phyloP scores from a whole-genome alignment of 108 stramenopile genomes.

The Discostella stelligeroides region DNA sequence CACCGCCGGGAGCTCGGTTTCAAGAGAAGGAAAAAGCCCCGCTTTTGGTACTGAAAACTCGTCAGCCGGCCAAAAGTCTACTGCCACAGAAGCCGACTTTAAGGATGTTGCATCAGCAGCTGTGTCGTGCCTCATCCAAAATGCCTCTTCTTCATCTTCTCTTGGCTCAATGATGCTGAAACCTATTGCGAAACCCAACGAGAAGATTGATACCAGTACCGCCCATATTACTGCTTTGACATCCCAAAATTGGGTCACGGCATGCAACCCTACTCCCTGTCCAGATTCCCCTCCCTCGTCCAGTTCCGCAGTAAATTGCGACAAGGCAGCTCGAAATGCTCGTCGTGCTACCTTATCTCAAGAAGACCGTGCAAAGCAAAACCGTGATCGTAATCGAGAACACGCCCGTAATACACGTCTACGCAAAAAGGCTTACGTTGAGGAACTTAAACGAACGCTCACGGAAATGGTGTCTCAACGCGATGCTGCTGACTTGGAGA shows the following conservation, averaged over 20 bases:
- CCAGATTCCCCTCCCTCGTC: conserved; percentile 22
- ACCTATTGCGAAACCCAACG: conserved; percentile 13
- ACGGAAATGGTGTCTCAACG: conserved; percentile 81
- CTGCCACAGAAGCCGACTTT: conserved; percentile 70
- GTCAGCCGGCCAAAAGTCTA: conserved; percentile 12
- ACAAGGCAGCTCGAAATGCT: conserved; percentile 62
- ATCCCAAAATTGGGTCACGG: conserved; percentile 84
- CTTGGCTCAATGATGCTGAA: conserved; percentile 11
- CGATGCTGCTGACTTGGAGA: conserved; percentile 73
- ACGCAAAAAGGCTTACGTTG: conserved; percentile 95
- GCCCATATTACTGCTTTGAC: conserved; percentile 85
- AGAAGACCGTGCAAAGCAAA: conserved; percentile 88
- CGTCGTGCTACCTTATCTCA: conserved; percentile 78
- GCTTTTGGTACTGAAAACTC: conserved; percentile 7
- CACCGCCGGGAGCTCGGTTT: conserved; percentile 5
- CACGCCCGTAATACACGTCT: conserved; percentile 93
- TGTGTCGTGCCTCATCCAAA: conserved; percentile 72
- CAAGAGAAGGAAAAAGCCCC: conserved; percentile 5
- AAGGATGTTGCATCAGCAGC: conserved; percentile 80
- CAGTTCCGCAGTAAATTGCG: conserved; percentile 27
- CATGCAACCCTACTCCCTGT: conserved; percentile 55
- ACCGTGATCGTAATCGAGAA: conserved; percentile 93
- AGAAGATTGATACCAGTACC: conserved; percentile 73
- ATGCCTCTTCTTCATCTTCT: conserved; percentile 45
- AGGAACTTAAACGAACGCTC: conserved; percentile 87